Percentiles rank a stretch among this genome's conserved stretches.
Conservation (phyloP, 371 early-diverging fungal genomes). For the Sporodiniella umbellata region DNA sequence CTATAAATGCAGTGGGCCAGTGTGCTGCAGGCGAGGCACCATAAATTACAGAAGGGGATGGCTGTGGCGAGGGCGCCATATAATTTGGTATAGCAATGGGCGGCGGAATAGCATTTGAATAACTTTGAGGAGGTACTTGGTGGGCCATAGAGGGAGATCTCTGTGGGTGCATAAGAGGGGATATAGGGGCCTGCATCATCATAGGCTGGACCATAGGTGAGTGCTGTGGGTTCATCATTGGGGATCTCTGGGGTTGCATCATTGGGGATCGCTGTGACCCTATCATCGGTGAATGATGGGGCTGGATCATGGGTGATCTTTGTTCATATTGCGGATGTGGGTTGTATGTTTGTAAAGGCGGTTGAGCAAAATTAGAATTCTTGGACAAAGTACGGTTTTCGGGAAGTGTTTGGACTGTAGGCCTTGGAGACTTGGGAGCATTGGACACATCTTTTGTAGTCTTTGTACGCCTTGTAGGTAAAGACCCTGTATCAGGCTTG, state of each 20-base stretch:
- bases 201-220: conserved; percentile 18
- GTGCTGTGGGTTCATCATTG: conserved; percentile 18
- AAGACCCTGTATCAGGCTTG: conserved; percentile 20
- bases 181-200: conserved; percentile 3
- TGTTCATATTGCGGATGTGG: conserved; percentile 3
- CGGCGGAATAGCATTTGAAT: conserved; percentile 6
- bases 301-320: too few relatives aligned
- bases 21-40: neutral
- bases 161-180: conserved; percentile 18
- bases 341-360: conserved; percentile 1
- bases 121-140: neutral
- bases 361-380: neutral
- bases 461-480: conserved; percentile 4
- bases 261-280: conserved; percentile 18
- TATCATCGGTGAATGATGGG: too few relatives aligned
- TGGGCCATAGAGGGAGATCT: conserved; percentile 12
- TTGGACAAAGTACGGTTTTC: too few relatives aligned
- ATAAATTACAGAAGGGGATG: conserved; percentile 14
- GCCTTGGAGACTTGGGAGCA: conserved; percentile 29
- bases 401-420: conserved; percentile 10
- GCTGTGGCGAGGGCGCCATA: conserved; percentile 11
- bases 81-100: conserved; percentile 16
- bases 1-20: conserved; percentile 20
- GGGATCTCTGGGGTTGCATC: conserved; percentile 18
- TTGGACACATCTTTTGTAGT: conserved; percentile 2